phyloP scores from a whole-genome alignment of 768 basidiomycete genomes.

The Mrakia hoshinonis region DNA sequence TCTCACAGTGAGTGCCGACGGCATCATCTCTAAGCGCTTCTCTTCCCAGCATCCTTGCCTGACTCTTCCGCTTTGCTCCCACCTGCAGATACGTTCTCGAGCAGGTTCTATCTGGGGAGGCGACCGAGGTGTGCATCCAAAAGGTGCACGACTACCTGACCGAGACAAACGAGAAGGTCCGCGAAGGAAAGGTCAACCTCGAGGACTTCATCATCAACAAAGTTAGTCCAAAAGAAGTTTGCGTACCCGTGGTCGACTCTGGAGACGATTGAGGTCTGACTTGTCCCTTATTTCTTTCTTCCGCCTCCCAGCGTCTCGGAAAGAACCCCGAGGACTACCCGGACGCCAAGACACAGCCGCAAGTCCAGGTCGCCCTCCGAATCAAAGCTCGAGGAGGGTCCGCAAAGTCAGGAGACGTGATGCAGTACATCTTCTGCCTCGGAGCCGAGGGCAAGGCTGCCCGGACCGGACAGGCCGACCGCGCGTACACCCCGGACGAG shows the following conservation, averaged over 20 bases:
- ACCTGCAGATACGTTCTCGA: constrained; percentile 71
- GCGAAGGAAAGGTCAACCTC: constrained; percentile 64
- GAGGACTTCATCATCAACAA: constrained; percentile 95
- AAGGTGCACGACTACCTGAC: constrained; percentile 86
- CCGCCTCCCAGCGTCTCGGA: constrained; percentile 62
- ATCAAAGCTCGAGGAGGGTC: constrained; percentile 76
- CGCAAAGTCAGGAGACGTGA: constrained; percentile 81
- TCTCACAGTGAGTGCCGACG: constrained; percentile 66
- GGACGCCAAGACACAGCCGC: constrained; percentile 87
- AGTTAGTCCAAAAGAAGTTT: too few species aligned
- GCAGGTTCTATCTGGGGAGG: constrained; percentile 81
- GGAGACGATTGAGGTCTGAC: too few species aligned
- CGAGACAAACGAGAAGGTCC: constrained; percentile 65
- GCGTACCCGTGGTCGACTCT: too few species aligned
- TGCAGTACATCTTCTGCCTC: constrained; percentile 88
- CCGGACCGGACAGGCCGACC: constrained; percentile 73
- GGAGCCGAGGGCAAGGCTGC: constrained; percentile 57
- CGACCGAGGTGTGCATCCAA: constrained; percentile 78
- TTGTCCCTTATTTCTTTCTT: neutral
- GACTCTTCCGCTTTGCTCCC: neutral
- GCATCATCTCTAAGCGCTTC: neutral
- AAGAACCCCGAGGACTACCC: constrained; percentile 97
- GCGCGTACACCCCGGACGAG: constrained; percentile 90
- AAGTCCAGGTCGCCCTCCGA: constrained; percentile 88
- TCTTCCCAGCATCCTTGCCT: neutral